Conservation (phyloP, 495 filamentous ascomycete genomes). For the Hapsidospora chrysogenum region DNA sequence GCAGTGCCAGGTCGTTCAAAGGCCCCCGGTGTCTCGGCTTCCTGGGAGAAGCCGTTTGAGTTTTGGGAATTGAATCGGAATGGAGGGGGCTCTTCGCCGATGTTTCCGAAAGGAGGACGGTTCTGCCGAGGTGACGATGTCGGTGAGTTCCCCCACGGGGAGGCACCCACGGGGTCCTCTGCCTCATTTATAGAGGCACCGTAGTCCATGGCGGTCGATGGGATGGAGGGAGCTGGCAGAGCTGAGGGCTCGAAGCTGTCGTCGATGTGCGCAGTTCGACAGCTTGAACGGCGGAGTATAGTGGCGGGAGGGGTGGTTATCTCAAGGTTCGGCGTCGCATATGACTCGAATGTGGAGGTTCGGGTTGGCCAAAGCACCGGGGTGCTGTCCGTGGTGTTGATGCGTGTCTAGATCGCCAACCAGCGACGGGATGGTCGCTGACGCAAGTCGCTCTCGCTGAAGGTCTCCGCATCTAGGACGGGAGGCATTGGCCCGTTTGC, state of each 20-base stretch:
- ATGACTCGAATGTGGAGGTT: background rate
- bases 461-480: too few species aligned
- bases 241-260: background rate
- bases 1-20: conserved; percentile 22
- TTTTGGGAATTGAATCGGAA: conserved; percentile 17
- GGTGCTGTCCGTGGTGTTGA: too few species aligned
- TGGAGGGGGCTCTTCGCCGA: conserved; percentile 14
- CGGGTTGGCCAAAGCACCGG: too few species aligned
- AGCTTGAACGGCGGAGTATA: background rate
- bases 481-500: too few species aligned
- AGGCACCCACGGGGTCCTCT: conserved; percentile 49
- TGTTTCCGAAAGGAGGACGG: conserved; percentile 34
- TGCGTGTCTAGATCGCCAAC: too few species aligned
- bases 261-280: background rate
- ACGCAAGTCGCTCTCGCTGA: too few species aligned
- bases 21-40: conserved; percentile 15
- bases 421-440: too few species aligned
- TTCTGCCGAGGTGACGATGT: conserved; percentile 46
- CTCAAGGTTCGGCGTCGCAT: background rate
- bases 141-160: conserved; percentile 61
- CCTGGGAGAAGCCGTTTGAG: conserved; percentile 18
- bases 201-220: conserved; percentile 63
- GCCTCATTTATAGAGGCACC: conserved; percentile 58
- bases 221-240: background rate
- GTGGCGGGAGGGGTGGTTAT: background rate